Conservation (phyloP, 2,329 filamentous ascomycete species). For the Chrysosporium queenslandicum region DNA sequence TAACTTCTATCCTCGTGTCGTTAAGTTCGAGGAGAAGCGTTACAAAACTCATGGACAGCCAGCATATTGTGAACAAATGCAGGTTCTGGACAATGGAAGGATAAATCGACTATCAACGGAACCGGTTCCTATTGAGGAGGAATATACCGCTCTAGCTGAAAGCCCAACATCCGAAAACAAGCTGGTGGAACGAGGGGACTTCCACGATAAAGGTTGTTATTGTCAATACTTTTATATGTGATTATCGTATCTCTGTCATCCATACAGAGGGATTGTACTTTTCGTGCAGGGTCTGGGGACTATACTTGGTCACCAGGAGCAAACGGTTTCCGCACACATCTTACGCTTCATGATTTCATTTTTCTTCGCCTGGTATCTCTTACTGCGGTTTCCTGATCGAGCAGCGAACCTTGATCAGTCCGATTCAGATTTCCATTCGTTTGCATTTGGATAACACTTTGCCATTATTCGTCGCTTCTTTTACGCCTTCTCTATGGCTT, state of each 20-base stretch:
- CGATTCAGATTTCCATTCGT: not conserved
- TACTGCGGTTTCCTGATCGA: not conserved
- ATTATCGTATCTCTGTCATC: conserved; percentile 5
- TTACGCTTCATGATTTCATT: not conserved
- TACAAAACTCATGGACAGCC: conserved; percentile 32
- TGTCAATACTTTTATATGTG: conserved; percentile 17
- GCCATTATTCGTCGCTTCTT: not conserved
- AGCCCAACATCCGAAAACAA: not conserved
- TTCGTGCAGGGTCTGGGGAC: not conserved
- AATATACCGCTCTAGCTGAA: conserved; percentile 19
- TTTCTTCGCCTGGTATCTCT: not conserved
- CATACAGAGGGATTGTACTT: not conserved
- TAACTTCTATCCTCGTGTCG: conserved; percentile 44
- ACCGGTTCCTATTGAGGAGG: conserved; percentile 29
- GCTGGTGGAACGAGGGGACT: not conserved
- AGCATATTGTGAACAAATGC: conserved; percentile 57
- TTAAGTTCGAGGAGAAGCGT: conserved; percentile 58
- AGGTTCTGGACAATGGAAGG: conserved; percentile 45
- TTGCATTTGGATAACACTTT: conserved; percentile 1
- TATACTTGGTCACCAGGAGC: not conserved
- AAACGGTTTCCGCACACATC: not conserved
- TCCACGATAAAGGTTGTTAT: conserved; percentile 10
- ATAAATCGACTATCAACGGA: conserved; percentile 8
- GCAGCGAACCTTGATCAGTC: not conserved
- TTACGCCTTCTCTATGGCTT: not conserved